phyloP scores from a whole-genome alignment of 306 rosid genomes.

The Adenanthera pavonina region DNA sequence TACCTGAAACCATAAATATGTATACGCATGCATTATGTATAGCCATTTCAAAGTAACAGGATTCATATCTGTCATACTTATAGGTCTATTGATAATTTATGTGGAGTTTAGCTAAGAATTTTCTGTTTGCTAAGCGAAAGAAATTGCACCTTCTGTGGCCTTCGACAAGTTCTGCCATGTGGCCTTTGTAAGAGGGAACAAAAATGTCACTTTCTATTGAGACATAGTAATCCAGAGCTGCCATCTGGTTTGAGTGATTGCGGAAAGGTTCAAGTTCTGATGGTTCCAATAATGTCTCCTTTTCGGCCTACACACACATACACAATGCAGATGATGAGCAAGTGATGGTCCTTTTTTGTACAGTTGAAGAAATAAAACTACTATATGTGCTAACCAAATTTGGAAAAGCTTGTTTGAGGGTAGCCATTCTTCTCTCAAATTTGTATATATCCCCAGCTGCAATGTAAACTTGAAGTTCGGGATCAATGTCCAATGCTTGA shows the following conservation, averaged over 20 bases:
- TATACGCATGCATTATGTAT: not conserved
- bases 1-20: slow-evolving; percentile 46
- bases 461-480: slow-evolving; percentile 66
- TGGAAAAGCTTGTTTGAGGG: slow-evolving; percentile 60
- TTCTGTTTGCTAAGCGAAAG: not conserved
- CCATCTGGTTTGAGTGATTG: slow-evolving; percentile 80
- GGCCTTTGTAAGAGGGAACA: slow-evolving; percentile 68
- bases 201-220: slow-evolving; percentile 75
- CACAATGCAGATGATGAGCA: not conserved
- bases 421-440: slow-evolving; percentile 60
- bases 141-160: slow-evolving; percentile 72
- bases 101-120: not conserved
- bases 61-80: too few species aligned
- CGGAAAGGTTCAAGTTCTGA: slow-evolving; percentile 65
- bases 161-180: slow-evolving; percentile 85
- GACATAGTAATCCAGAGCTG: slow-evolving; percentile 77
- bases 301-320: slow-evolving; percentile 43
- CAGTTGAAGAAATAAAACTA: not conserved
- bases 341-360: not conserved
- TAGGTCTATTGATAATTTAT: too few species aligned
- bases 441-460: slow-evolving; percentile 83
- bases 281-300: slow-evolving; percentile 75
- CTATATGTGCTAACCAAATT: slow-evolving; percentile 56
- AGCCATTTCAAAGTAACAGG: too few species aligned
- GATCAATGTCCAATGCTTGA: slow-evolving; percentile 65